These are phyloP conservation scores for Erythrophleum ivorense DNA, from an alignment of 331 rosid species.

Conservation along the genomic window DNA sequence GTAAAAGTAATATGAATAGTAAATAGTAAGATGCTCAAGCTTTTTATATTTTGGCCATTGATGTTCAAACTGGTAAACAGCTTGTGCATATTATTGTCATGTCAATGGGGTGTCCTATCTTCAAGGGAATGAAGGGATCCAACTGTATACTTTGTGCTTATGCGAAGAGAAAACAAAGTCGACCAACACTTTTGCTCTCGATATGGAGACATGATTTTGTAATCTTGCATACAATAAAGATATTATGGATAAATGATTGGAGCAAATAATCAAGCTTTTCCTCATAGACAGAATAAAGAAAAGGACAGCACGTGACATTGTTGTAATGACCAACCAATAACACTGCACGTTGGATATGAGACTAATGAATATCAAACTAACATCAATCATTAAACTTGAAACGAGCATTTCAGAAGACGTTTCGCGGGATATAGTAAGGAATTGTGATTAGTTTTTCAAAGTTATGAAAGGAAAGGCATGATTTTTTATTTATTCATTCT, in stretches of 20 bases:
- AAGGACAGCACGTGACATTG: background rate
- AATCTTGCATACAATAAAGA: background rate
- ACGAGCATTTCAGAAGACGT: background rate
- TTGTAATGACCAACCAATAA: background rate
- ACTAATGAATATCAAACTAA: too few relatives aligned
- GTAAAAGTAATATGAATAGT: background rate
- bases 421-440: too few relatives aligned
- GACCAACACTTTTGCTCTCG: background rate
- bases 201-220: background rate
- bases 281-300: background rate
- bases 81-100: background rate
- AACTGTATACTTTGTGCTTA: slow-evolving; percentile 11
- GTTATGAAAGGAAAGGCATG: too few relatives aligned
- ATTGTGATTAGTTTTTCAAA: too few relatives aligned
- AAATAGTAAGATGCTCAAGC: background rate
- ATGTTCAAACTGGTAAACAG: background rate
- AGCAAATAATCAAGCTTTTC: background rate
- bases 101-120: background rate
- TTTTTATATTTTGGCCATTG: too few relatives aligned
- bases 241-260: background rate
- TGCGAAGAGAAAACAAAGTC: background rate
- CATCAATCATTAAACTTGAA: background rate
- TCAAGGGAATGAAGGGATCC: background rate
- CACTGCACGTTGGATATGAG: background rate
- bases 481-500: too few relatives aligned